Evolutionary conservation across 2,329 filamentous ascomycete species (phyloP), one percentile per base, ranked within the genome.

Genomic region (Byssochlamys sp.): DNA sequence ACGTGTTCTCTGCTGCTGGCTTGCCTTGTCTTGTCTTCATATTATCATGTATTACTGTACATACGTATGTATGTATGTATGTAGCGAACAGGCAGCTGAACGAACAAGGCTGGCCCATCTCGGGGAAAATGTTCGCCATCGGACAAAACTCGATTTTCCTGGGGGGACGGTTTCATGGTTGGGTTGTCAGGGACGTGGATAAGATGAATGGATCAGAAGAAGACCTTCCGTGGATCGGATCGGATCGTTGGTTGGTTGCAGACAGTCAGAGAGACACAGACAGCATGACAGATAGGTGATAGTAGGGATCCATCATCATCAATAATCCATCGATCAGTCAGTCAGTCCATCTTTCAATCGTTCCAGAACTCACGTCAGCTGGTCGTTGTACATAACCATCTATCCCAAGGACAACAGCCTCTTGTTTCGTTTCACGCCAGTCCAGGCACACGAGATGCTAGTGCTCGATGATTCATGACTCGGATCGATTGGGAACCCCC

Each of bases 401-500:
- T 19, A 19, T 5, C 35, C 35, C 35, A n/a, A 19, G 14, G 14
- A n/a, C 12, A n/a, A 19, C 14, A 7, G 35, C 12, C 5, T 1
- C 35, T 19, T 45, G 39, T 45, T 45, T 45, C 39, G 39, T 45
- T 45, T 45, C 39, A 45, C 39, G 19, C 19, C 39, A 19, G 39
- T 45, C 39, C 39, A 45, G 39, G 39, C 39, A 45, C 39, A 19
- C 35, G 35, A 39, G 35, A 53, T 52, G 25, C 24, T 24, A 14
- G n/a, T 31, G 29, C 29, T 53, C 53, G 31, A 54, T 39, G 53
- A 54, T 24, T 54, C 53, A 54, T 54, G 53, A 54, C 53, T 26
- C 53, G 35, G 35, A 54, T 39, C 12, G 24, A 31, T 27, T 6
- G 45, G 31, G 28, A 54, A 54, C 28, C 31, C 19, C 6, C 35